Evolutionary conservation across 106 monocot genomes (phyloP), one percentile per base, ranked within the genome.

Genomic region (Gastrodia elata): DNA sequence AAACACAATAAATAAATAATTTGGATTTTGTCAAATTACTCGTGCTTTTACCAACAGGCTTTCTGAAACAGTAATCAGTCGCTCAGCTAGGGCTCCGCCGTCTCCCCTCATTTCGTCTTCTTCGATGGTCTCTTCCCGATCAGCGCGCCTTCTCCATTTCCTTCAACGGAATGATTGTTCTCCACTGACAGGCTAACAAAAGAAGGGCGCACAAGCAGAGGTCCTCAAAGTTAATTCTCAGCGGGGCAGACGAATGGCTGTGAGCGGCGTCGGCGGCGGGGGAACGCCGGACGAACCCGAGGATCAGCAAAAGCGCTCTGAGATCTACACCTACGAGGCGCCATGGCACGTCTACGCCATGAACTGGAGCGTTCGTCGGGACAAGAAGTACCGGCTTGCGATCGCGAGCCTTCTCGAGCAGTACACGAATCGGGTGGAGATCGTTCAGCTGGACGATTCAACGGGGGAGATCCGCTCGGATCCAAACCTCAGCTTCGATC

Each of bases 271-370:
- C 22, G 77, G 79, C 28, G 89, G 73, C 0, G 84, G 78, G 2
- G 64, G 77, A 20, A 77, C 79, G 5, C 72, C 74, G 38, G 81
- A 74, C 24, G 82, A 73, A 6, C 83, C 81, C 38, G 89, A 92
- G 57, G 90, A 88, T 65, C 87, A 92, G 78, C 93, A 90, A 82
- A 88, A 88, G 88, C 82, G 97, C 24, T 93, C 97, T 68, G 97
- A 98, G 93, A 98, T 98, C 88, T 98, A 98, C 90, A 98, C 97
- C 0, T 98, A 98, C 84, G 97, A 98, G 78, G 97, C 90, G 8
- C 86, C 88, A 0, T 97, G 96, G 96, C 96, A 90, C 83, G 87
- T 97, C 91, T 98, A 98, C 86, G 88, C 88, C 33, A 98, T 98
- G 97, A 98, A 98, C 88, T 98, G 93, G 97, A 87, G 86, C 88